Evolutionary conservation across 2,329 filamentous ascomycete genomes (phyloP).

Genomic region (Penicillium vulpinum): DNA sequence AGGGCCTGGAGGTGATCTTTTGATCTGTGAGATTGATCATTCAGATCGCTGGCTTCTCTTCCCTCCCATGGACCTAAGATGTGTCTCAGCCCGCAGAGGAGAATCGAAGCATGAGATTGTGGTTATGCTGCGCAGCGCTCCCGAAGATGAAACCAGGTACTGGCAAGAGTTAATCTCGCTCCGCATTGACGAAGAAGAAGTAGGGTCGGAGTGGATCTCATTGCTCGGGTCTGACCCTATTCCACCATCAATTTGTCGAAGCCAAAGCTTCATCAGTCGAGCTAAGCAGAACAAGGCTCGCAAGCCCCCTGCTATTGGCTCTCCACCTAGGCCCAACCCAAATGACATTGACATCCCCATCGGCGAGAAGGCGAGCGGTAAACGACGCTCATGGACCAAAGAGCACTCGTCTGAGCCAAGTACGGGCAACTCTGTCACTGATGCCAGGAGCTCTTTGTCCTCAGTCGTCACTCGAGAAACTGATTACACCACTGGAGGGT

Average conservation of each 20-base stretch:
- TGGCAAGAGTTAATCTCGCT: constrained; percentile 88
- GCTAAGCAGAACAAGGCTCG: constrained; percentile 38
- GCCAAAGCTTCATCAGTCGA: constrained; percentile 53
- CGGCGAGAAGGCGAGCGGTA: constrained; percentile 55
- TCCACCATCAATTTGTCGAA: constrained; percentile 58
- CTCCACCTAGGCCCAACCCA: constrained; percentile 40
- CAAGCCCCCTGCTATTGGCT: constrained; percentile 24
- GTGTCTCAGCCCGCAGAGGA: constrained; percentile 77
- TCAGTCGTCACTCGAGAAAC: constrained; percentile 38
- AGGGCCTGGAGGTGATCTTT: constrained; percentile 74
- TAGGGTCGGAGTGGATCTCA: constrained; percentile 81
- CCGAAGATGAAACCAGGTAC: constrained; percentile 56
- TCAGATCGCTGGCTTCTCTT: constrained; percentile 82
- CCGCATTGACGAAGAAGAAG: constrained; percentile 71
- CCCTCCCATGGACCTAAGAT: constrained; percentile 72
- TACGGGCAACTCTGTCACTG: constrained; percentile 30
- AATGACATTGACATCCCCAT: constrained; percentile 62
- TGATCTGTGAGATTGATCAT: constrained; percentile 85
- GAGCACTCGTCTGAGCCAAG: constrained; percentile 36
- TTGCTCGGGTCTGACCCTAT: constrained; percentile 71
- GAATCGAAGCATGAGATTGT: constrained; percentile 72
- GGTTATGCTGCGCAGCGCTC: constrained; percentile 78
- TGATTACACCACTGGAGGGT: constrained; percentile 30
- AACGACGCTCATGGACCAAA: constrained; percentile 37
- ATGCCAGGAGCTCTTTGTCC: constrained; percentile 30